Evolutionary conservation across 192 early-diverging fungal genomes (phyloP).

Genomic region (Entomortierella lignicola): DNA sequence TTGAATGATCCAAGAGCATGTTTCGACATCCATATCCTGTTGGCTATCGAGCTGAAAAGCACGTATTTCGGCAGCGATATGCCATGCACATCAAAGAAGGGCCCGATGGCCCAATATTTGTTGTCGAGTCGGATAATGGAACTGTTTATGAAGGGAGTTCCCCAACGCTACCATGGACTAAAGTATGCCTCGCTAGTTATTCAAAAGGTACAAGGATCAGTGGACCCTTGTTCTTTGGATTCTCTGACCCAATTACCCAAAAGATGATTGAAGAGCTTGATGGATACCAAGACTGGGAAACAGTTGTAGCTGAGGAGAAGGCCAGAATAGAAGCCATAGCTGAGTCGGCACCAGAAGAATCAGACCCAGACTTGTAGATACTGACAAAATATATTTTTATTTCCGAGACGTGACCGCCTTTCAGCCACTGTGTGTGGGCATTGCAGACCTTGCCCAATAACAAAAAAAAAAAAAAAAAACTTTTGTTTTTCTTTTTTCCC

Average conservation of each 20-base stretch:
- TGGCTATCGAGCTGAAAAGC: slow-evolving; percentile 62
- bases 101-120: slow-evolving; percentile 57
- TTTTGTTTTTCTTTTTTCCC: slow-evolving; percentile 8
- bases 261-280: slow-evolving; percentile 59
- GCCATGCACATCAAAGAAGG: slow-evolving; percentile 61
- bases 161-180: slow-evolving; percentile 67
- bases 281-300: slow-evolving; percentile 52
- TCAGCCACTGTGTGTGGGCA: background rate
- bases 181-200: slow-evolving; percentile 58
- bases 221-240: slow-evolving; percentile 68
- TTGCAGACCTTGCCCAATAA: background rate
- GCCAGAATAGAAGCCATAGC: background rate
- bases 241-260: slow-evolving; percentile 65
- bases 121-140: slow-evolving; percentile 55
- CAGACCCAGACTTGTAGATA: too few species aligned
- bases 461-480: slow-evolving; percentile 15
- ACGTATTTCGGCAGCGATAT: slow-evolving; percentile 60
- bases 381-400: too few species aligned
- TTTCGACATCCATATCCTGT: slow-evolving; percentile 66
- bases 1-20: slow-evolving; percentile 41
- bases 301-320: slow-evolving; percentile 28
- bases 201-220: slow-evolving; percentile 64
- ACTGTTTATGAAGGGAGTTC: slow-evolving; percentile 55
- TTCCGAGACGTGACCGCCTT: background rate
- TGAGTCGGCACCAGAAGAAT: background rate